Evolutionary conservation across 805 yeast genomes (phyloP), one percentile per base, ranked within the genome.

Genomic region (Metschnikowia cerradonensis): DNA sequence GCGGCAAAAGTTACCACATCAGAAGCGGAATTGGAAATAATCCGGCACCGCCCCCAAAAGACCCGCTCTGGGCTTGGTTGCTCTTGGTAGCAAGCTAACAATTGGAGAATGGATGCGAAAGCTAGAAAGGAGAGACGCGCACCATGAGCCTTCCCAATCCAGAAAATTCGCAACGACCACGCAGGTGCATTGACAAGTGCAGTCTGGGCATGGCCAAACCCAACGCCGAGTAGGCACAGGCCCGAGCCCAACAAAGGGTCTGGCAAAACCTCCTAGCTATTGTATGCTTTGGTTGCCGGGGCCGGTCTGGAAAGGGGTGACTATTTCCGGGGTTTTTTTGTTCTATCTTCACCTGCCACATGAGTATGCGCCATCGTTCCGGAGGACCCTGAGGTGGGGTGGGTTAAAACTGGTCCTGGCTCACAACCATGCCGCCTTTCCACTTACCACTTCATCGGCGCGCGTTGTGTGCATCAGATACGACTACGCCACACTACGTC

Each of bases 121-220:
- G 33, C 41, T 19, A 22, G 41, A 22, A 14, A 22, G 17, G 20
- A n/a, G 41, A 10, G 43, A 40, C 43, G 43, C 43, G 43, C 43
- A 26, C 17, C 22, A 40, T 26, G 43, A 22, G 13, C 30, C 6
- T 6, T 40, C 43, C 43, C 10, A 23, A 40, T 23, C 11, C 43
- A 40, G 43, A 40, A 40, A 40, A 40, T 22, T 40, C 20, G 20
- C 22, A 14, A 26, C 43, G 43, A 15, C 15, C 26, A 26, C 43
- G 43, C 43, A 40, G 43, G 43, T 40, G 43, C 43, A 23, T 26
- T 40, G 33, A 26, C 22, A 26, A 11, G 33, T 40, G 43, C 32
- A n/a, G 42, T 8, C 7, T 23, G 19, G 15, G 32, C 32, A 40
- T 26, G 33, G 19, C 30, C 30, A 23, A 23, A 23, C 30, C 30